These are phyloP conservation scores for Citrullus mucosospermus DNA, from an alignment of 306 rosid genomes.

Conservation along the genomic window DNA sequence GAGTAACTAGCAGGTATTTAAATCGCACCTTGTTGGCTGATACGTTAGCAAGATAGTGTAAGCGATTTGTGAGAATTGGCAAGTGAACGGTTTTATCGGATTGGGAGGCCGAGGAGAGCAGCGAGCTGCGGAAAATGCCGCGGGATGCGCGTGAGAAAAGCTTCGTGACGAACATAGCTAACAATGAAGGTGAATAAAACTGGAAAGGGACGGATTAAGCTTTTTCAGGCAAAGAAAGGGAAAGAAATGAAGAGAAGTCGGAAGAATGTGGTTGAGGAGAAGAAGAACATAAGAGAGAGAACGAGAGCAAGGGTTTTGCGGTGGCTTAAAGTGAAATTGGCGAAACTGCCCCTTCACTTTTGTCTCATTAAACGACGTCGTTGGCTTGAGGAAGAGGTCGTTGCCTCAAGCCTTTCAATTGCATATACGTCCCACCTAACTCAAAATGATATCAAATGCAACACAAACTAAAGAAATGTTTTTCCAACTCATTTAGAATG, in stretches of 20 bases:
- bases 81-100: slow-evolving; percentile 23
- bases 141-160: slow-evolving; percentile 36
- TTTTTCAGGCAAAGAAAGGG: background rate
- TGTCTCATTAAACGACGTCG: background rate
- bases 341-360: background rate
- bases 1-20: background rate
- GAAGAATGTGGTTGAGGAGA: background rate
- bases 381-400: background rate
- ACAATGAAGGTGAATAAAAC: background rate
- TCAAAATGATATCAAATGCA: no score
- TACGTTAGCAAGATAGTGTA: slow-evolving; percentile 31
- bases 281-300: background rate
- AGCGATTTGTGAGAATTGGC: slow-evolving; percentile 27
- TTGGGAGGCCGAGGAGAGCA: slow-evolving; percentile 31
- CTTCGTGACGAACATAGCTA: slow-evolving; percentile 51
- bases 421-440: no score
- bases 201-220: background rate
- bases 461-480: no score
- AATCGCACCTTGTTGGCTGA: slow-evolving; percentile 33
- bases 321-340: background rate
- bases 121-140: slow-evolving; percentile 24
- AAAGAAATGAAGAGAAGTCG: background rate
- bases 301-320: background rate
- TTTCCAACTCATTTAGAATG: no score
- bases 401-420: no score